Evolutionary conservation across 2,329 filamentous ascomycete genomes (phyloP), one percentile per base, ranked within the genome.

Genomic region (Stagonosporopsis cucurbitacearum): DNA sequence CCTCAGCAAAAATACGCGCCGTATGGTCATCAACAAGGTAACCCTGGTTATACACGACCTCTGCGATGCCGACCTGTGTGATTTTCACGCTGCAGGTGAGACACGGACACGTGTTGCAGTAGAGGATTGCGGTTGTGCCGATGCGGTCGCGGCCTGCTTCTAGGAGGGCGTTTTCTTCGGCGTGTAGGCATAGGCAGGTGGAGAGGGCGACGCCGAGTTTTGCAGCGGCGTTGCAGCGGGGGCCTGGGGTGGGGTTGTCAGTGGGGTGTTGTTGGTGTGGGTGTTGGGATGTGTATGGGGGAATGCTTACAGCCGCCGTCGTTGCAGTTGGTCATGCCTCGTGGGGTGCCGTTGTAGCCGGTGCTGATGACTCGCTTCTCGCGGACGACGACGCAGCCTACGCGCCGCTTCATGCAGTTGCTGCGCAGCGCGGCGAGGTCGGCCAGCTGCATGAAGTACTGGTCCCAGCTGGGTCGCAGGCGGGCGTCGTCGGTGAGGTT

Each of bases 81-180:
- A 99, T 98, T 80, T 99, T 99, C 80, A 99, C 96, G 69, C 92
- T 96, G 77, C 95, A 99, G 2, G 95, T 99, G 75, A 99, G 81
- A 74, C 95, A 99, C 4, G 95, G 95, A 76, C 95, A 99, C 0
- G 93, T 97, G 73, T 97, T 91, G 77, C 93, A 97, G 78, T 97
- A 99, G 23, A 99, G 80, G 45, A 92, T 90, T 33, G 90, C 86
- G 4, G 88, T 90, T 51, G 91, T 89, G 19, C 91, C 82, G 64
- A 99, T 92, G 54, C 95, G 84, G 76, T 98, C 95, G 66, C 95
- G 83, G 0, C 95, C 95, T 19, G 95, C 95, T 80, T 99, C 95
- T 9, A 99, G 82, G 54, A 99, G 82, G 1, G 95, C 95, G 74
- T 99, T 99, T 78, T 99, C 95, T 79, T 99, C 95, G 0, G 95